Percentiles rank a stretch among this genome's conserved stretches.
Conservation (phyloP, 108 stramenopile genomes). For the Halocafeteria seosinensis region DNA sequence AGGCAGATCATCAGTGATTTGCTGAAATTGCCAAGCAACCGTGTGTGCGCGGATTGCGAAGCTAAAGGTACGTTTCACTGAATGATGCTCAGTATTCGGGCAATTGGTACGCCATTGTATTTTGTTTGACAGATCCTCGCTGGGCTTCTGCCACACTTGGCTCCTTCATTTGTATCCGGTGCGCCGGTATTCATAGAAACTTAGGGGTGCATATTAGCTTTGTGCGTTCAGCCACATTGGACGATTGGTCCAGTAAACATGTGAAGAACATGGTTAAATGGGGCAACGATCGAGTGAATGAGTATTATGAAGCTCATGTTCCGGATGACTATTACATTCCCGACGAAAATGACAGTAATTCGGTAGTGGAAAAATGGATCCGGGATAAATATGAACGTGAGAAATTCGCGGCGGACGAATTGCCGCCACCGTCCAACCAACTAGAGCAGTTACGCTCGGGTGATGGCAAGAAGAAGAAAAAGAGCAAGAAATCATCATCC, state of each 20-base stretch:
- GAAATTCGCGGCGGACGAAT: not conserved
- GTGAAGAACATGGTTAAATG: conserved; percentile 5
- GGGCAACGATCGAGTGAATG: conserved; percentile 8
- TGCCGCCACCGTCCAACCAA: not conserved
- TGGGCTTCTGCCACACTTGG: conserved; percentile 91
- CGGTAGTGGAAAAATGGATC: not conserved
- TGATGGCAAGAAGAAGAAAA: not conserved
- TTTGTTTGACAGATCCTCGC: conserved; percentile 48
- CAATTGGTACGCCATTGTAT: not conserved
- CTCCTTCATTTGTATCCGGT: conserved; percentile 85
- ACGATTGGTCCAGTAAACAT: conserved; percentile 52
- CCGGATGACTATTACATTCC: not conserved
- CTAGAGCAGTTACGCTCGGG: too few relatives aligned
- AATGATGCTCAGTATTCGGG: not conserved
- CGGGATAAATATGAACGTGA: not conserved
- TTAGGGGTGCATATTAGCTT: conserved; percentile 92
- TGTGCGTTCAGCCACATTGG: conserved; percentile 88
- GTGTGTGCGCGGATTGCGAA: not conserved
- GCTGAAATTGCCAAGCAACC: not conserved
- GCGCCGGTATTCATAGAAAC: conserved; percentile 80
- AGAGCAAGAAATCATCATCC: not conserved
- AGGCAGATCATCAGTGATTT: not conserved
- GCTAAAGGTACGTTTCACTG: not conserved
- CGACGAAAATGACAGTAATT: not conserved
- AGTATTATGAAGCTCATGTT: conserved; percentile 8